These are phyloP conservation scores for Cystofilobasidium ferigula DNA, from an alignment of 768 basidiomycete species.

Conservation along the genomic window DNA sequence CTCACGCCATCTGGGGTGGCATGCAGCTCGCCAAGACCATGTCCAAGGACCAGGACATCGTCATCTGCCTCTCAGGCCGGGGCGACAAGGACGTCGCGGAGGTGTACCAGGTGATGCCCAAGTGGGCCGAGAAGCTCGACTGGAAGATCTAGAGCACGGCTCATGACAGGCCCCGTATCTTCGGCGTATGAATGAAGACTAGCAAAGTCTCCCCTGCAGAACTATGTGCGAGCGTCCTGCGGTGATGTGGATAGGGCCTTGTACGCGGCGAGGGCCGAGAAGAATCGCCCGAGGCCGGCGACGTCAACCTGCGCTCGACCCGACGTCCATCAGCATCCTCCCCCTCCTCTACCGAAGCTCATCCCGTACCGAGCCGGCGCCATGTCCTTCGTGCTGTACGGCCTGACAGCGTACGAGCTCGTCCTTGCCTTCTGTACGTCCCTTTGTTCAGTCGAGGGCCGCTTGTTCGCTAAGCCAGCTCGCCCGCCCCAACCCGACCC, in stretches of 20 bases:
- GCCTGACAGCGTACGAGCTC: constrained; percentile 15
- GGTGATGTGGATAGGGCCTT: too few species aligned
- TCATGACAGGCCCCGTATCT: background rate
- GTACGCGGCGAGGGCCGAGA: too few species aligned
- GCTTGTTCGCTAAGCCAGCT: background rate
- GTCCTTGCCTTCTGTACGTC: constrained; percentile 21
- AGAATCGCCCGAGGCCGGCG: too few species aligned
- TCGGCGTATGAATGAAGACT: too few species aligned
- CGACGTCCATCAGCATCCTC: constrained; percentile 31
- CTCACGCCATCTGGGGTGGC: constrained; percentile 91
- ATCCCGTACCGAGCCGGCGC: background rate
- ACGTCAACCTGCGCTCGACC: too few species aligned
- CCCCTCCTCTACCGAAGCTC: constrained; percentile 45
- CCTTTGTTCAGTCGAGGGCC: too few species aligned
- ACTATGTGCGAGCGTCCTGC: too few species aligned
- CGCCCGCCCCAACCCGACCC: background rate
- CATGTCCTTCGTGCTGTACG: background rate
- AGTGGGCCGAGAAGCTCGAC: constrained; percentile 87
- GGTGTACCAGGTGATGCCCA: constrained; percentile 81
- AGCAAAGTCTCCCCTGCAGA: too few species aligned
- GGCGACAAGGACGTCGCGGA: constrained; percentile 98
- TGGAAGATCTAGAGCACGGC: constrained; percentile 57
- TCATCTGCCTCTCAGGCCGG: constrained; percentile 85
- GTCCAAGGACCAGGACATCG: constrained; percentile 72
- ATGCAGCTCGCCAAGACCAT: constrained; percentile 72